phyloP scores from a whole-genome alignment of 2,329 filamentous ascomycete genomes.

The Orbilia quercus region DNA sequence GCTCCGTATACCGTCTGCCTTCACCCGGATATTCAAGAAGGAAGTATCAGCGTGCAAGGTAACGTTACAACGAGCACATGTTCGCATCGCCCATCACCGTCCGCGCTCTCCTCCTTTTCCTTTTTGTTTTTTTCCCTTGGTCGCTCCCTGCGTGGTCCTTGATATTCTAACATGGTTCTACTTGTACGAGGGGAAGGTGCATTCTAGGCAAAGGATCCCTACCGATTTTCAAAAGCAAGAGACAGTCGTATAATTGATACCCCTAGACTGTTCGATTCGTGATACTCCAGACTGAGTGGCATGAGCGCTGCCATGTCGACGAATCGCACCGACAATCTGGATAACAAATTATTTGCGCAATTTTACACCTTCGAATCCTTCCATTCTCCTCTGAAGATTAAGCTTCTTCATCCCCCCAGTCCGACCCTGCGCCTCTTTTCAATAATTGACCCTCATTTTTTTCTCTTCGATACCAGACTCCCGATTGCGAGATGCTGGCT shows the following conservation, averaged over 20 bases:
- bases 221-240: slow-evolving; percentile 15
- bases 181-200: slow-evolving; percentile 54
- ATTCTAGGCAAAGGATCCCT: slow-evolving; percentile 45
- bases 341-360: slow-evolving; percentile 51
- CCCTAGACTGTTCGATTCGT: no score
- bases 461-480: slow-evolving; percentile 4
- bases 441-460: slow-evolving; percentile 22
- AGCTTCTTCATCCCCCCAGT: slow-evolving; percentile 25
- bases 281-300: slow-evolving; percentile 25
- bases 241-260: slow-evolving; percentile 40
- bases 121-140: slow-evolving; percentile 10
- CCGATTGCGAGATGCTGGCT: slow-evolving; percentile 17
- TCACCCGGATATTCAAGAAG: slow-evolving; percentile 57
- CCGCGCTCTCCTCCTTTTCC: not conserved
- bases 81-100: slow-evolving; percentile 21
- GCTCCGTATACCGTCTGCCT: slow-evolving; percentile 48
- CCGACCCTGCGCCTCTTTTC: slow-evolving; percentile 12
- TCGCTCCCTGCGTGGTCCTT: slow-evolving; percentile 55
- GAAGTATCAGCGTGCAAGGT: slow-evolving; percentile 50
- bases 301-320: slow-evolving; percentile 30
- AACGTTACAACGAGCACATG: slow-evolving; percentile 57
- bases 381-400: slow-evolving; percentile 14
- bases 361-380: slow-evolving; percentile 27
- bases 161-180: slow-evolving; percentile 51
- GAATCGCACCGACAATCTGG: slow-evolving; percentile 41